Percentiles rank a stretch among this genome's conserved stretches.
Conservation (phyloP, 2,329 filamentous ascomycete genomes). For the Taxawa tesnikishii region DNA sequence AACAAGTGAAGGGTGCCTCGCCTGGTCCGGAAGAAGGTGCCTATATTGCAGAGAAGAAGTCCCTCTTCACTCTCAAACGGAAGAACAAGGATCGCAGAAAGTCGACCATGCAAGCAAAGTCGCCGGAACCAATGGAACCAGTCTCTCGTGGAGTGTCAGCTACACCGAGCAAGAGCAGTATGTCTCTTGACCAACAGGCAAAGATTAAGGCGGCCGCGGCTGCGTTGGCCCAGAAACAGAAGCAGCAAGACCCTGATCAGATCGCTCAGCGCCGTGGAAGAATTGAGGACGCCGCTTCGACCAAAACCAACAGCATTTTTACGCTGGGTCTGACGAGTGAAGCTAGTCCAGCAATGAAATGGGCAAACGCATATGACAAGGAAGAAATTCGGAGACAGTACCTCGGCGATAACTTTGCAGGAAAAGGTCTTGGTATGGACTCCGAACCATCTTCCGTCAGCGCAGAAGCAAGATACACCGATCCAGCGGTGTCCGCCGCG, state of each 20-base stretch:
- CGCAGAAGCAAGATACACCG: conserved; percentile 4
- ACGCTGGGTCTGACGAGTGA: conserved; percentile 82
- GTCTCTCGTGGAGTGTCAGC: conserved; percentile 32
- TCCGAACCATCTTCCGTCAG: conserved; percentile 7
- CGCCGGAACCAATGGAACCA: conserved; percentile 21
- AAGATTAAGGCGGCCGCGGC: conserved; percentile 85
- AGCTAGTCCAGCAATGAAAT: conserved; percentile 89
- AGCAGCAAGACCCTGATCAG: conserved; percentile 38
- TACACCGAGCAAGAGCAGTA: conserved; percentile 64
- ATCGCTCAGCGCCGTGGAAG: conserved; percentile 43
- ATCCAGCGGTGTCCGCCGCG: conserved; percentile 2
- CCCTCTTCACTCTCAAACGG: conserved; percentile 71
- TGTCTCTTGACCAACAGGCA: conserved; percentile 84
- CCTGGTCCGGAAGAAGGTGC: conserved; percentile 73
- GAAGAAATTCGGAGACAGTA: conserved; percentile 78
- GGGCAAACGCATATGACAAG: conserved; percentile 92
- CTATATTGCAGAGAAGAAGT: conserved; percentile 91
- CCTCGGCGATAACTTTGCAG: conserved; percentile 59
- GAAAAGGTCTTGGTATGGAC: conserved; percentile 47
- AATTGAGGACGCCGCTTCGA: conserved; percentile 39
- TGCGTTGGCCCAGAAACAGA: conserved; percentile 61
- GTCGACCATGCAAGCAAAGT: conserved; percentile 39
- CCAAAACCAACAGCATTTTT: conserved; percentile 80
- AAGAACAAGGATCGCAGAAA: conserved; percentile 62
- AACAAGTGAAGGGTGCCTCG: conserved; percentile 87